These are phyloP conservation scores for Lunasporangiospora selenospora DNA, from an alignment of 192 early-diverging fungal genomes.

Conservation along the genomic window DNA sequence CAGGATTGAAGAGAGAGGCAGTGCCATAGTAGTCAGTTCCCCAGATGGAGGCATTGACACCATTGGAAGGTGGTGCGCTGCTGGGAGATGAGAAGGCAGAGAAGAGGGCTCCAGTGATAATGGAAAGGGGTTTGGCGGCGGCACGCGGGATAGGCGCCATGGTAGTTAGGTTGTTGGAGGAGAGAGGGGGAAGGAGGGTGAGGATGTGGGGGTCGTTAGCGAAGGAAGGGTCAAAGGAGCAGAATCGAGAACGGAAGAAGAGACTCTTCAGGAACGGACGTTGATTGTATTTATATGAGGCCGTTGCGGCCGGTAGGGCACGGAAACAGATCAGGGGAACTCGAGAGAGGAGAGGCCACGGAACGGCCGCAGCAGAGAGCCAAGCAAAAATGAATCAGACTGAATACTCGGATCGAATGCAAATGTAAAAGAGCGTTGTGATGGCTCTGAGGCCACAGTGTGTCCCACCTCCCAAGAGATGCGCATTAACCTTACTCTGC, in stretches of 20 bases:
- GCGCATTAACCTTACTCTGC: no score
- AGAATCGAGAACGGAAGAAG: neutral
- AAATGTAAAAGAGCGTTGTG: no score
- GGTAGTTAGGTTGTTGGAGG: neutral
- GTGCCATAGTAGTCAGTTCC: constrained; percentile 30
- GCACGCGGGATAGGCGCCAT: constrained; percentile 43
- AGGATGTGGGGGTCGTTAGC: neutral
- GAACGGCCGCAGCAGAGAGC: no score
- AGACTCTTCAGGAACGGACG: no score
- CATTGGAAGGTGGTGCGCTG: constrained; percentile 36
- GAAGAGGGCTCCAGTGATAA: constrained; percentile 39
- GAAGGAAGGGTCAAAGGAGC: neutral
- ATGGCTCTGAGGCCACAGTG: no score
- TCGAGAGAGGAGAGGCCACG: no score
- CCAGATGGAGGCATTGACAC: constrained; percentile 31
- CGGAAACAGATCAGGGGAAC: no score
- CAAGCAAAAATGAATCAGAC: no score
- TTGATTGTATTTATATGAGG: no score
- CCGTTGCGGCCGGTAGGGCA: no score
- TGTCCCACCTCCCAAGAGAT: no score
- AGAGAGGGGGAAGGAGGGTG: neutral
- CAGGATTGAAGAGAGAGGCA: constrained; percentile 25
- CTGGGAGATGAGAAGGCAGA: constrained; percentile 29
- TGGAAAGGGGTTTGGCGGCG: constrained; percentile 31
- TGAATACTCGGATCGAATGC: no score